Conservation (phyloP, 2,329 filamentous ascomycete species). For the Penicillium sp. region DNA sequence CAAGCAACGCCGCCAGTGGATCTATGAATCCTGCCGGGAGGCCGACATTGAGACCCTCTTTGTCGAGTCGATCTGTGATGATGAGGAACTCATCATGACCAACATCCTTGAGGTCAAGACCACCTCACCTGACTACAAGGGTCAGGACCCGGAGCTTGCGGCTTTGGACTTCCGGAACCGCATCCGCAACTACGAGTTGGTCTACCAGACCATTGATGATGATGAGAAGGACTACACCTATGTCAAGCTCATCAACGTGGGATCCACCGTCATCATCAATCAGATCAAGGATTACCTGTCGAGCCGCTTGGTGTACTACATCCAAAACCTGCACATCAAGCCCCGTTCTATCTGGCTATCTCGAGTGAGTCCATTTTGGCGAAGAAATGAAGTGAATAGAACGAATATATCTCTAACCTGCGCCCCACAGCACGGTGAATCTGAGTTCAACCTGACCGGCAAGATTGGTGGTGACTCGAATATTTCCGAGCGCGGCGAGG, state of each 20-base stretch:
- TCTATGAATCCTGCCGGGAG: conserved; percentile 75
- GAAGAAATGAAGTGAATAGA: not conserved
- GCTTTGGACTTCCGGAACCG: conserved; percentile 91
- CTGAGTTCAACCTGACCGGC: conserved; percentile 85
- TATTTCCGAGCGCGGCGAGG: conserved; percentile 82
- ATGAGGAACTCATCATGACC: conserved; percentile 95
- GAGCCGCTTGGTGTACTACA: conserved; percentile 94
- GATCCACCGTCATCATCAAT: conserved; percentile 97
- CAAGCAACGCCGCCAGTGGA: conserved; percentile 87
- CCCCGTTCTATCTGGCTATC: conserved; percentile 97
- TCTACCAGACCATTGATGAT: conserved; percentile 91
- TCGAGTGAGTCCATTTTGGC: conserved; percentile 63
- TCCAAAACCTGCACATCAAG: conserved; percentile 98
- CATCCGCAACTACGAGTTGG: conserved; percentile 96
- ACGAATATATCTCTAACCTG: not conserved
- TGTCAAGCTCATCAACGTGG: conserved; percentile 96
- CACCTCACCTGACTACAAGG: conserved; percentile 90
- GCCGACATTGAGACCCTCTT: conserved; percentile 89
- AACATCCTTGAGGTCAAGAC: conserved; percentile 98
- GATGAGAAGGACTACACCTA: conserved; percentile 90
- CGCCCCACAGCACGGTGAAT: conserved; percentile 80
- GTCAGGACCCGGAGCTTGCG: conserved; percentile 90
- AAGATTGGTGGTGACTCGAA: conserved; percentile 92
- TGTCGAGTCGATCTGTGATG: conserved; percentile 95
- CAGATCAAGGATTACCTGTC: conserved; percentile 96